Conservation (phyloP, 139 green algal species). For the Trebouxia sp. region DNA sequence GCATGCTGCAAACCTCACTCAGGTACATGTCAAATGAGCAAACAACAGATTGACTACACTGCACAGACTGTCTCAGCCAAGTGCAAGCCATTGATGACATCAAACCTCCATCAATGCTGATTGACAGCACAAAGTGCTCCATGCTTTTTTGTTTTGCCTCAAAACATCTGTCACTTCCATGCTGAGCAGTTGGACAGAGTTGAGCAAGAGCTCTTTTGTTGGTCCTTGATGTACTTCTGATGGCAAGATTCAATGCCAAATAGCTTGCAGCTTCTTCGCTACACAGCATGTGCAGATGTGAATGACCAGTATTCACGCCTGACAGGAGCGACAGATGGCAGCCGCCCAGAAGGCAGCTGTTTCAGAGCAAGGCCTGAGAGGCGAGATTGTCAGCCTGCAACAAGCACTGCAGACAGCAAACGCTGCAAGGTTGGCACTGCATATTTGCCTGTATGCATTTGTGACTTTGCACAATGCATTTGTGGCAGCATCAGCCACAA, state of each 20-base stretch:
- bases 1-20: neutral
- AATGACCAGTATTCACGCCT: too few species aligned
- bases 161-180: too few species aligned
- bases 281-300: neutral
- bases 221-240: neutral
- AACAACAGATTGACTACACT: too few species aligned
- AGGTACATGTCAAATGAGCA: neutral
- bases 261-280: neutral
- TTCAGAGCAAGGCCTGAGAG: neutral
- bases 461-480: neutral
- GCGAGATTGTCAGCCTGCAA: neutral
- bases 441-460: neutral
- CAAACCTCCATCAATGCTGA: too few species aligned
- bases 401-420: neutral
- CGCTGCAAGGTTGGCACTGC: constrained; percentile 1
- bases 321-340: constrained; percentile 14
- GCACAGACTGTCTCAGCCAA: too few species aligned
- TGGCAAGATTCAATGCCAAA: neutral
- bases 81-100: too few species aligned
- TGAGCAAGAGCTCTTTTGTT: too few species aligned
- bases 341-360: constrained; percentile 6
- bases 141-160: too few species aligned
- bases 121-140: too few species aligned
- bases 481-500: neutral
- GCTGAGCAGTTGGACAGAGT: too few species aligned